Evolutionary conservation across 768 basidiomycete species (phyloP).

Genomic region (Mycena vulgaris): DNA sequence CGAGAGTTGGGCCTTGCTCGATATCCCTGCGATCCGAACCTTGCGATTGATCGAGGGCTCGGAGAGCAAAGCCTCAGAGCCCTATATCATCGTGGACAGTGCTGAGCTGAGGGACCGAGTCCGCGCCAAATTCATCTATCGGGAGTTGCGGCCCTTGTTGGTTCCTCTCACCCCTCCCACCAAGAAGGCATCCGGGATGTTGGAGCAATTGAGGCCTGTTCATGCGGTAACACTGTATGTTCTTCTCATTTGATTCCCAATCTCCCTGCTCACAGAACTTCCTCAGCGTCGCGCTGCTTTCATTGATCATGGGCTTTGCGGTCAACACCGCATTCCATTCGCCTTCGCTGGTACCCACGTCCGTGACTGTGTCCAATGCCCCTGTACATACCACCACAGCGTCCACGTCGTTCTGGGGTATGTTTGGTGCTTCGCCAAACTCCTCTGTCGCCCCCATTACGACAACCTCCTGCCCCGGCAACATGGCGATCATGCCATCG

Average conservation of each 20-base stretch:
- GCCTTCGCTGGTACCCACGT: conserved; percentile 52
- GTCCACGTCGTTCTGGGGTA: conserved; percentile 55
- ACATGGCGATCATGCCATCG: conserved; percentile 53
- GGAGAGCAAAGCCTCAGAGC: conserved; percentile 44
- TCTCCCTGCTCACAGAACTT: conserved; percentile 16
- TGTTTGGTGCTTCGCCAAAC: conserved; percentile 58
- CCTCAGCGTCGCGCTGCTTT: conserved; percentile 75
- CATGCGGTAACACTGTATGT: conserved; percentile 80
- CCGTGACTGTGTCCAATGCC: conserved; percentile 46
- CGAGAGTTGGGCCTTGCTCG: conserved; percentile 61
- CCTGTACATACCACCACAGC: conserved; percentile 48
- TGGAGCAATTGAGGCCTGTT: conserved; percentile 64
- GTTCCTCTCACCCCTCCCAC: conserved; percentile 42
- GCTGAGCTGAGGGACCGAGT: conserved; percentile 58
- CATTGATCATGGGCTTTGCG: conserved; percentile 75
- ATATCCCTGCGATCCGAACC: conserved; percentile 58
- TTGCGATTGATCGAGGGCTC: conserved; percentile 54
- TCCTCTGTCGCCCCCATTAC: conserved; percentile 51
- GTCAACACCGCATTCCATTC: conserved; percentile 66
- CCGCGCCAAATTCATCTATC: conserved; percentile 59
- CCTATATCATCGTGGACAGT: conserved; percentile 60
- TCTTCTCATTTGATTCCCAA: conserved; percentile 15
- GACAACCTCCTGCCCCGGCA: conserved; percentile 43
- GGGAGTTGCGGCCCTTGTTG: conserved; percentile 63
- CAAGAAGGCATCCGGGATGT: conserved; percentile 54